Base-by-base conservation (phyloP, 345 rosid genomes). In the Populus nigra region DNA sequence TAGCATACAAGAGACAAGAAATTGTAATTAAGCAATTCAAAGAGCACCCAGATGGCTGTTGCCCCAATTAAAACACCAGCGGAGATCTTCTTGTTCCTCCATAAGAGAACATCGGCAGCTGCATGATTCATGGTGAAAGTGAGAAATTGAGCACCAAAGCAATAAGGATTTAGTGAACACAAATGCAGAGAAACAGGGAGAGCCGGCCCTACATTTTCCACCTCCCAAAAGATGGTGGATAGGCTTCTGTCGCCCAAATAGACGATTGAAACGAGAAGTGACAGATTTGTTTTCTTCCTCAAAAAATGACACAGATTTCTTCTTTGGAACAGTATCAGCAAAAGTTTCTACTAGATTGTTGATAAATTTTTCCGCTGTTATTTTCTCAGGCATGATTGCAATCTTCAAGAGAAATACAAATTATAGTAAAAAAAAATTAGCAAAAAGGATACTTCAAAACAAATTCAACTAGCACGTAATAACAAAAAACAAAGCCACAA, bases 101-200 rank as follows among this genome's bases (percentile, higher is more conserved):
- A 94, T 65, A 94, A 77, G 79, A 94, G 86, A 47, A 94, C 97
- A 91, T 94, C 98, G 86, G 99, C 99, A 90, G 99, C 98, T 96
- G 82, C 77, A 68, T 27, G 76, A 84, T 72, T 71, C 77, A 23
- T 12, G 47, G 41, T 13, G 53, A 43, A 23, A 69, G 47, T 41
- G 53, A 12, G 35, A 69, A 43, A 43, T 10, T 11, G 65, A 23
- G 47, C 18, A 11, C n/a, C 53, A 23, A 39, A n/a, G 18, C 18
- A 41, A 43, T 25, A 45, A 41, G 1, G 65, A 59, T 59, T 59
- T 25, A 59, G 1, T n/a, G 29, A 59, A n/a, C 29, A 59, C 25
- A 59, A 39, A 27, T 33, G 20, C 38, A 76, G 50, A 71, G 18
- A 71, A 62, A 25, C 27, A 29, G 45, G 18, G 27, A 8, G n/a